Base-by-base conservation (phyloP, 768 basidiomycete genomes). In the Mycena haematopus region DNA sequence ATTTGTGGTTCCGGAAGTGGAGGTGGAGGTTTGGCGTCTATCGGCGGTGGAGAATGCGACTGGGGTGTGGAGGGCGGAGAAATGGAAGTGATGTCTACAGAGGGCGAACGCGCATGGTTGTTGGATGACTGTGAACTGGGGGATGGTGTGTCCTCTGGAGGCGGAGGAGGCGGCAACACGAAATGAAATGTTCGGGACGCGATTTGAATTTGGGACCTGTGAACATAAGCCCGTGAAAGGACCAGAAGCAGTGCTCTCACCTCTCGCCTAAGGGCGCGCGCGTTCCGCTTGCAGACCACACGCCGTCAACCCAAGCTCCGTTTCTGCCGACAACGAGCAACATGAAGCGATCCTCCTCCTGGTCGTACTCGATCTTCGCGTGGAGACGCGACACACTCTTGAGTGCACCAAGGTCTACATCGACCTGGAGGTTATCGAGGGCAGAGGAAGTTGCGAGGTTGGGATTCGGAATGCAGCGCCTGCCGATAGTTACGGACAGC, bases 371-470 rank as follows among this genome's bases (percentile, higher is more conserved):
- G 69, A 99, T 95, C 80, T 88, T 90, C 35, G 97, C 97, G 73
- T 99, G 97, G 19, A 97, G 82, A 24, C 97, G 86, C n/a, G 96
- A 98, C 56, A 99, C 95, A 65, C 93, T 96, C 86, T 98, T 98
- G 51, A 98, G 84, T 5, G 94, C 91, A 9, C 97, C 97, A 10
- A 99, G 88, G 77, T 99, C 97, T 53, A 93, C 92, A 68, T 93
- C 91, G 38, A 92, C 90, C 60, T 86, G 85, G 3, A 78, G 65
- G 46, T 73, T 74, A 46, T 90, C 88, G 4, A 83, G 75, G 11
- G 86, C 82, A 21, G 90, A 87, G 1, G 88, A 80, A 3, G 85
- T 80, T 25, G 82, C 79, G 60, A 79, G 73, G 55, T 72, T 79
- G 7, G 77, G 70, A 60, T 79, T 80, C 14, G 88, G 86, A 31